A percentile compares a stretch with the other conserved stretches of the same genome.
Evolutionary conservation across 192 early-diverging fungal genomes (phyloP).

Genomic region (Pilobolus umbonatus): DNA sequence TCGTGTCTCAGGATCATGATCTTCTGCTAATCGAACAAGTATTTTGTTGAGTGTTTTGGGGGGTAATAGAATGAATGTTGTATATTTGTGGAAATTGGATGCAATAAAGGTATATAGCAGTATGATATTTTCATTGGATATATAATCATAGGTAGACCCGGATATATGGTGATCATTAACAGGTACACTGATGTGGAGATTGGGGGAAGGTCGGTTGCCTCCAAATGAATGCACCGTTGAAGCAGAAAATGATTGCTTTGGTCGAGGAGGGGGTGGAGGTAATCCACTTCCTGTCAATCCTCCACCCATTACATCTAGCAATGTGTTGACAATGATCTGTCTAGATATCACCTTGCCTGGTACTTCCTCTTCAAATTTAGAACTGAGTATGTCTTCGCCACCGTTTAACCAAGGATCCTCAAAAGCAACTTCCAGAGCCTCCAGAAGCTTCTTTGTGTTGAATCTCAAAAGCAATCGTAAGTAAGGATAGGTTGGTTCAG

Average conservation of each 20-base stretch:
- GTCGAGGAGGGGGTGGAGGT: constrained; percentile 24
- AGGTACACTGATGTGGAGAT: constrained; percentile 1
- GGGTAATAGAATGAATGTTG: constrained; percentile 50
- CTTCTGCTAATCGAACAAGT: constrained; percentile 39
- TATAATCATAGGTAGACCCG: not conserved
- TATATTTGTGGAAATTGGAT: constrained; percentile 48
- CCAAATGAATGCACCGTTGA: constrained; percentile 28
- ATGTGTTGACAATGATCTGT: constrained; percentile 55
- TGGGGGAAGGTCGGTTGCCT: constrained; percentile 3
- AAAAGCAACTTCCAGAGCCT: constrained; percentile 50
- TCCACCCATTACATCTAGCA: constrained; percentile 51
- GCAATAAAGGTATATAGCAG: constrained; percentile 54
- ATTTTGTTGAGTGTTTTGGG: constrained; percentile 49
- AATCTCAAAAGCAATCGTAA: constrained; percentile 45
- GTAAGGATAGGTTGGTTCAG: constrained; percentile 61
- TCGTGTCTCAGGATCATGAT: constrained; percentile 40
- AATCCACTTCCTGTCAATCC: constrained; percentile 8
- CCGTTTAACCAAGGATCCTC: constrained; percentile 58
- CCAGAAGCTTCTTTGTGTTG: constrained; percentile 48
- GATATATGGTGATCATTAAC: constrained; percentile 25
- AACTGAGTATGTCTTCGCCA: constrained; percentile 36
- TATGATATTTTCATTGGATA: constrained; percentile 23
- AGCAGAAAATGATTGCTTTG: constrained; percentile 24
- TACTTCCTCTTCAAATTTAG: constrained; percentile 43
- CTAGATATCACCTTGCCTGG: constrained; percentile 51